Base-by-base conservation (phyloP, 805 yeast species). In the Kregervanrija fluxuum region DNA sequence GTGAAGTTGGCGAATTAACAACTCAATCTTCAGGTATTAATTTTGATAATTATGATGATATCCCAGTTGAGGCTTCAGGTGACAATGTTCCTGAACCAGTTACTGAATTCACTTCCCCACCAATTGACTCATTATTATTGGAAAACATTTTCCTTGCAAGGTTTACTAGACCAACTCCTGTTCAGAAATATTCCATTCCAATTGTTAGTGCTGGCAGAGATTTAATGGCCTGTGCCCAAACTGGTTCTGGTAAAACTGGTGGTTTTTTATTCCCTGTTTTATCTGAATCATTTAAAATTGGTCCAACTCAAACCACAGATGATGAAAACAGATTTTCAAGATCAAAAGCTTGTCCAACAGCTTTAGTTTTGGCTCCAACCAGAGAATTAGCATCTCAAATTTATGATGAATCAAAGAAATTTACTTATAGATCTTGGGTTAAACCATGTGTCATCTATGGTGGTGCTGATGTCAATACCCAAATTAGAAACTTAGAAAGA, bases 241-340 rank as follows among this genome's bases (percentile, higher is more conserved):
- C 99, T 3, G 99, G 99, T 59, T 90, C 98, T 48, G 99, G 99
- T 79, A 93, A 93, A 74, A 93, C 99, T 64, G 99, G 98, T 77
- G 99, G 99, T 55, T 93, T 93, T 78, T 74, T 93, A 65, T 93
- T 93, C 85, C 99, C 99, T 52, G 95, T 93, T 45, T 76, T 93
- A 57, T 85, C 95, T 40, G 89, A 89, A 72, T 85, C 95, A 49
- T 93, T 83, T 71, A 72, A 78, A 66, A 78, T 74, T 57, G 99
- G 99, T 43, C 99, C 99, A 45, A 75, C 86, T 47, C 73, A 77
- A 47, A 61, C 67, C 37, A 69, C 75, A 35, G 39, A 45, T 12
- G 74, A 79, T 43, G 74, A 68, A 47, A 61, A 56, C 43, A 55
- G 60, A 30, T 77, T 76, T 59, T 75, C 82, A 32, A 77, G 80